Conservation (phyloP, 1,284 basidiomycete species). For the Trametes pubescens region DNA sequence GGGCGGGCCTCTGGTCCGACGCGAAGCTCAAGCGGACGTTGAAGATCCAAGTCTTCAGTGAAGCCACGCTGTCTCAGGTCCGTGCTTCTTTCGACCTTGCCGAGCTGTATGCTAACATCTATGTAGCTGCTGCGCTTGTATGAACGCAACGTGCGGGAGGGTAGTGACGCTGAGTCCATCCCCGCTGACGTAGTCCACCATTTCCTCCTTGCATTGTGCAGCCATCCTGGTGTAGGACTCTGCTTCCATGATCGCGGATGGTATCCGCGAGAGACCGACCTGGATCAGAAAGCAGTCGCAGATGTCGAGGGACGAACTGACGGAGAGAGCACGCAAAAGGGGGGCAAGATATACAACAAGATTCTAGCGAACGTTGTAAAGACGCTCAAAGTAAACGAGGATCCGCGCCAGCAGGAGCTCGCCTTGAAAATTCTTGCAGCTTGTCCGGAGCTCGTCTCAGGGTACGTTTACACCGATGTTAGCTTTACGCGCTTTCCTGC, state of each 20-base stretch:
- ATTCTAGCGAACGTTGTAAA: slow-evolving; percentile 82
- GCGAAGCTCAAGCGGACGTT: slow-evolving; percentile 70
- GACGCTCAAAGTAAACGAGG: slow-evolving; percentile 82
- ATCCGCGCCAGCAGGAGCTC: slow-evolving; percentile 86
- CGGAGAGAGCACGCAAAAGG: slow-evolving; percentile 47
- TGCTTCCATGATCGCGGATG: slow-evolving; percentile 92
- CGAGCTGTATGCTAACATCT: background rate
- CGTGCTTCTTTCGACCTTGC: background rate
- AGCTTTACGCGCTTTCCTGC: too few species aligned
- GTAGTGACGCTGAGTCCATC: slow-evolving; percentile 56
- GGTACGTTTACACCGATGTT: slow-evolving; percentile 51
- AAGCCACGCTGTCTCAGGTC: slow-evolving; percentile 68
- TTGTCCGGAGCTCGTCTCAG: slow-evolving; percentile 87
- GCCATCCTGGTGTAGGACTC: slow-evolving; percentile 83
- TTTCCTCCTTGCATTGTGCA: slow-evolving; percentile 89
- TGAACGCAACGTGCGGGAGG: slow-evolving; percentile 62
- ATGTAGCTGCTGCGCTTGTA: slow-evolving; percentile 76
- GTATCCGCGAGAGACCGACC: slow-evolving; percentile 77
- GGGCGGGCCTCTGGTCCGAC: slow-evolving; percentile 77
- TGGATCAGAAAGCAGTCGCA: slow-evolving; percentile 30
- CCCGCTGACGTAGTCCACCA: slow-evolving; percentile 88
- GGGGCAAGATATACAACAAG: slow-evolving; percentile 80
- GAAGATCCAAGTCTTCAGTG: slow-evolving; percentile 75
- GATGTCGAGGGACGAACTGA: slow-evolving; percentile 44
- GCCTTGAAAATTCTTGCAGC: slow-evolving; percentile 79